phyloP scores from a whole-genome alignment of 2,329 filamentous ascomycete genomes.

The Xylariaceae sp. region DNA sequence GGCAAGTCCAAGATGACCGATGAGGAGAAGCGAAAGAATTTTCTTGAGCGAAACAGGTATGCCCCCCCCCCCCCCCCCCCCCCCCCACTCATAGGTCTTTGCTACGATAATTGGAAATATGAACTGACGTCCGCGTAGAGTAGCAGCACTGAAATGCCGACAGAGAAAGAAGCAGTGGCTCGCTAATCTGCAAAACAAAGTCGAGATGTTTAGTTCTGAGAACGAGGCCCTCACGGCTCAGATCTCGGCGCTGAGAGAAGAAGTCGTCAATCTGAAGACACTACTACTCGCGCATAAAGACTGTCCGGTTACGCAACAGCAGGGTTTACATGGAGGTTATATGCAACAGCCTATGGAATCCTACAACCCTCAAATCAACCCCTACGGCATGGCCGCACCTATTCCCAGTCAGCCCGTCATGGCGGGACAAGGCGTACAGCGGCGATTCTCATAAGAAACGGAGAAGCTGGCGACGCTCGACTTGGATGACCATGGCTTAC shows the following conservation, averaged over 20 bases:
- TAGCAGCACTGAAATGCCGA: conserved; percentile 92
- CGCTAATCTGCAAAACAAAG: conserved; percentile 87
- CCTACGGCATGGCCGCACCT: conserved; percentile 51
- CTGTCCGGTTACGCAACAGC: conserved; percentile 84
- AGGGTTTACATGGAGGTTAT: conserved; percentile 59
- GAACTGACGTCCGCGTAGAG: conserved; percentile 46
- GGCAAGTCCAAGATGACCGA: conserved; percentile 82
- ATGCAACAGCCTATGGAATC: conserved; percentile 53
- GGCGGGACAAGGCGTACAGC: conserved; percentile 49
- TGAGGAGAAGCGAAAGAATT: conserved; percentile 97
- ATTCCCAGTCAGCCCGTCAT: conserved; percentile 51
- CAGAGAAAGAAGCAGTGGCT: conserved; percentile 99
- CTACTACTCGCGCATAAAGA: conserved; percentile 91
- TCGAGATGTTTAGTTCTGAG: conserved; percentile 86
- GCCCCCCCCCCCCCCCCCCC: conserved; percentile 32
- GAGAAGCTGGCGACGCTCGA: conserved; percentile 5
- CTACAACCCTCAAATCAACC: conserved; percentile 52
- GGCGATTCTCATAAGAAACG: conserved; percentile 50
- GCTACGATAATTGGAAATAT: not conserved
- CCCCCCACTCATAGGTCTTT: conserved; percentile 13
- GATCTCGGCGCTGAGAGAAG: conserved; percentile 78
- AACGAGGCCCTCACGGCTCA: conserved; percentile 83
- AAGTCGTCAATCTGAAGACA: conserved; percentile 92
- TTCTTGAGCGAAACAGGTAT: conserved; percentile 91
- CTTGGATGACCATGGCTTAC: conserved; percentile 16